phyloP scores from a whole-genome alignment of 345 rosid genomes.

The Capsella bursapastoris region DNA sequence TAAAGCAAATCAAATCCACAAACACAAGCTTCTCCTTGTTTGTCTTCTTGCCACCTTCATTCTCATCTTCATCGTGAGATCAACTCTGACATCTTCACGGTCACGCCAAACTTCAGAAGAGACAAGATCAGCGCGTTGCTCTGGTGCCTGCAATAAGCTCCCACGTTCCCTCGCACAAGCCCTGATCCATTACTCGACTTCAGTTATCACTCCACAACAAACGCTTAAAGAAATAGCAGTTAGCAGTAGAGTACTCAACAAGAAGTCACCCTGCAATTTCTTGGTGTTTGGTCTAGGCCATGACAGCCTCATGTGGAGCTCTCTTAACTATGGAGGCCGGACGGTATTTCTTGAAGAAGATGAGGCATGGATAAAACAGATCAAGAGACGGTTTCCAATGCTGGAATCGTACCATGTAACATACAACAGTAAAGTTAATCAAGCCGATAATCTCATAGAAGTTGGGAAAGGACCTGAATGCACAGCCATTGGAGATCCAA shows the following conservation, averaged over 20 bases:
- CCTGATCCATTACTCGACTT: conserved; percentile 78
- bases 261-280: conserved; percentile 88
- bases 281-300: conserved; percentile 91
- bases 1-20: conserved; percentile 54
- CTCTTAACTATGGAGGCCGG: conserved; percentile 86
- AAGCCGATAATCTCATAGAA: conserved; percentile 70
- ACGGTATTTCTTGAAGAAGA: conserved; percentile 92
- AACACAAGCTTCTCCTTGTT: conserved; percentile 64
- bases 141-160: conserved; percentile 56
- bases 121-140: conserved; percentile 16
- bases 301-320: conserved; percentile 91
- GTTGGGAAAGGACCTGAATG: conserved; percentile 79
- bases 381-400: conserved; percentile 64
- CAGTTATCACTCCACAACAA: conserved; percentile 87
- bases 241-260: conserved; percentile 57
- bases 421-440: conserved; percentile 76
- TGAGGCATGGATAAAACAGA: conserved; percentile 79
- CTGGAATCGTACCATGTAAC: conserved; percentile 73
- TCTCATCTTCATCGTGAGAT: conserved; percentile 62
- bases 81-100: conserved; percentile 58
- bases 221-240: conserved; percentile 74
- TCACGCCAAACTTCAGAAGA: conserved; percentile 20
- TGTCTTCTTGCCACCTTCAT: conserved; percentile 63
- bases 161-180: conserved; percentile 70
- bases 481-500: conserved; percentile 65